Base-by-base conservation (phyloP, 805 yeast genomes). In the Cyberlindnera japonica region DNA sequence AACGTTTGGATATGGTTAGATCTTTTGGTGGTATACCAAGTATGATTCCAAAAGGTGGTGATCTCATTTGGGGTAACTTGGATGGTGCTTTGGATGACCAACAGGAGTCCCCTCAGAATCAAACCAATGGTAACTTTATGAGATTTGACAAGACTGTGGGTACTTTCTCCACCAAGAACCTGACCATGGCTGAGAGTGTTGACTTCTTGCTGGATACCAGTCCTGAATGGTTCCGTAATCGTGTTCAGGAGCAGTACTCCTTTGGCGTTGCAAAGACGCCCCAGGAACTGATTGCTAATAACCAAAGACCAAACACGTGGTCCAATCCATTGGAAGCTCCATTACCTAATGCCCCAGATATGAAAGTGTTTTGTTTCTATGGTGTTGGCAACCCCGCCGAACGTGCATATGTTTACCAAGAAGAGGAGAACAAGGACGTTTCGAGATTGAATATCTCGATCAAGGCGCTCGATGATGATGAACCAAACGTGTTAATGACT, bases 381-480 rank as follows among this genome's bases (percentile, higher is more conserved):
- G 99, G 99, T 5, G 88, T 89, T n/a, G 95, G 96, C 7, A 91
- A 89, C 49, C 95, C 95, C 17, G 91, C 99, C 0, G 99, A 93
- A 62, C 73, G 99, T 33, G 90, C 95, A 0, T 93, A 93, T 63
- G 77, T 80, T 24, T 93, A 93, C 63, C 79, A 76, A 40, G 88
- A 84, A 50, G 84, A 83, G 40, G 68, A 66, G 6, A 76, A 77
- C 44, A 74, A 76, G 40, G 63, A 68, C 0, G 43, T 64, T 1
- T 57, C 75, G 4, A 73, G 78, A 22, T 65, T 91, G 47, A 79
- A 83, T 46, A 73, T 85, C 41, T 75, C 91, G 0, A 86, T 93
- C 37, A 88, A 84, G 50, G 84, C 76, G 9, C 70, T 74, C 29
- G 68, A 64, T 5, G 68, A 74, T 5, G 68, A 74, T 25, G 61